These are phyloP conservation scores for Scheffersomyces amazonensis DNA, from an alignment of 805 yeast genomes.

Conservation along the genomic window DNA sequence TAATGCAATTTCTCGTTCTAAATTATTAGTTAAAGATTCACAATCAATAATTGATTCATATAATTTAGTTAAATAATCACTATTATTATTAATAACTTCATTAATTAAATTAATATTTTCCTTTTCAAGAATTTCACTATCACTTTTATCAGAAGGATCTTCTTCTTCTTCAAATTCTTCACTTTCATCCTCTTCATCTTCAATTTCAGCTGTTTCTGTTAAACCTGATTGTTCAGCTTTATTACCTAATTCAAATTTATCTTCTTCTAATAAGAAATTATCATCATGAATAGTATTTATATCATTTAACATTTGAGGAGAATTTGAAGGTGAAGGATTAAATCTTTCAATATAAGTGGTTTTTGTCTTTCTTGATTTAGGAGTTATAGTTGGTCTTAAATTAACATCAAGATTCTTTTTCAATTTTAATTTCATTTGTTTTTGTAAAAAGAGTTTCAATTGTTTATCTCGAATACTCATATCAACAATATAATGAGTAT, in stretches of 20 bases:
- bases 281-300: conserved; percentile 28
- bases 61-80: conserved; percentile 19
- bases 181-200: conserved; percentile 23
- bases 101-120: conserved; percentile 2
- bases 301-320: conserved; percentile 38
- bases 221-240: conserved; percentile 17
- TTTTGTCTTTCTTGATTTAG: conserved; percentile 26
- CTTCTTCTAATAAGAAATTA: conserved; percentile 29
- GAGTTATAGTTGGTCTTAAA: conserved; percentile 30
- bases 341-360: conserved; percentile 18
- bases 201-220: conserved; percentile 26
- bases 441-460: conserved; percentile 32
- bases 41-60: conserved; percentile 33
- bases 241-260: conserved; percentile 30
- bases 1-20: conserved; percentile 33
- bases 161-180: conserved; percentile 23
- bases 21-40: conserved; percentile 29
- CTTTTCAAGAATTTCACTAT: conserved; percentile 6
- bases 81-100: conserved; percentile 5
- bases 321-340: conserved; percentile 33
- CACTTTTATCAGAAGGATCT: conserved; percentile 11
- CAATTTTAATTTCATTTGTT: conserved; percentile 30
- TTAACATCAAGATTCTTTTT: conserved; percentile 27
- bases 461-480: conserved; percentile 48
- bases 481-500: conserved; percentile 70